Evolutionary conservation across 768 basidiomycete species (phyloP).

Genomic region (Collybia mongolica): DNA sequence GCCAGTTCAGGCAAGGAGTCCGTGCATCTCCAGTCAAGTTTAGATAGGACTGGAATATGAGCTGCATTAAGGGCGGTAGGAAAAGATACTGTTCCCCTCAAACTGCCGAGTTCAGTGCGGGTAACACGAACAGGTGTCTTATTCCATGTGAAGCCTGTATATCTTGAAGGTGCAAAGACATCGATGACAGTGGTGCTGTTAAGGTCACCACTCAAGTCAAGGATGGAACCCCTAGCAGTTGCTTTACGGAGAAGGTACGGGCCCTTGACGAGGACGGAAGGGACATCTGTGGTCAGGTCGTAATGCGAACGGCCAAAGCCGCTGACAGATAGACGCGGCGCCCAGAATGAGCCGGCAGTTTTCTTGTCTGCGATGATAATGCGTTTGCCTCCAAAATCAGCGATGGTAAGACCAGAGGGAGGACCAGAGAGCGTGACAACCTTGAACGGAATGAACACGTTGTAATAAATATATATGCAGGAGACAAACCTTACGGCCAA

Average conservation of each 20-base stretch:
- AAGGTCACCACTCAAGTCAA: constrained; percentile 50
- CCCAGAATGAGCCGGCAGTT: constrained; percentile 43
- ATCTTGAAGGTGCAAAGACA: constrained; percentile 47
- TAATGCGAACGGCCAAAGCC: constrained; percentile 20
- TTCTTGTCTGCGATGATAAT: constrained; percentile 59
- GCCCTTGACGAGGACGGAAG: constrained; percentile 29
- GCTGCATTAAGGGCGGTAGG: constrained; percentile 28
- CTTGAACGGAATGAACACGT: constrained; percentile 6
- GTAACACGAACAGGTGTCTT: constrained; percentile 37
- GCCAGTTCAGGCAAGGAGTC: constrained; percentile 63
- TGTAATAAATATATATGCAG: no score
- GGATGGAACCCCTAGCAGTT: constrained; percentile 17
- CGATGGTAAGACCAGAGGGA: constrained; percentile 34
- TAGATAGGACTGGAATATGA: constrained; percentile 35
- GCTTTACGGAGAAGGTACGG: constrained; percentile 34
- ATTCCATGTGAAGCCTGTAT: constrained; percentile 58
- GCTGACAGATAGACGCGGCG: constrained; percentile 41
- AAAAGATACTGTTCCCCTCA: constrained; percentile 34
- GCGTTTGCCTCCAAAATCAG: constrained; percentile 42
- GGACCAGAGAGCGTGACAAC: constrained; percentile 44
- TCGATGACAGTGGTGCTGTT: constrained; percentile 49
- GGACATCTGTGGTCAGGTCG: constrained; percentile 23
- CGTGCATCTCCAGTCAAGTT: constrained; percentile 52
- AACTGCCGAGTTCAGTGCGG: constrained; percentile 24
- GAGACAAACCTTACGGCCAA: constrained; percentile 14